phyloP scores from a whole-genome alignment of 495 filamentous ascomycete species.

The Aspergillus saccharolyticus region DNA sequence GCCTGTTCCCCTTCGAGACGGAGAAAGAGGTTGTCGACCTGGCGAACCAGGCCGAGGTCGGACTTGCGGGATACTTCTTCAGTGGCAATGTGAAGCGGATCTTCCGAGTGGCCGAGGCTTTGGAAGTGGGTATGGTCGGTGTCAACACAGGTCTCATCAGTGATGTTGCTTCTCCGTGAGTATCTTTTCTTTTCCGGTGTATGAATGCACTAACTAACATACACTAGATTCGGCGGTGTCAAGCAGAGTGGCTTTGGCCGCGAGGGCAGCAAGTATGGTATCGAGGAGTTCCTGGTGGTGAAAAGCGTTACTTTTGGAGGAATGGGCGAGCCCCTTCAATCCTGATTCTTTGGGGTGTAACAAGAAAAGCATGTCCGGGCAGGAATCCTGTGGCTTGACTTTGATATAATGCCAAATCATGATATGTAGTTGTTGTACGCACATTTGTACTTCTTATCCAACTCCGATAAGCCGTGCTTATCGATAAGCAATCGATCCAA shows the following conservation, averaged over 20 bases:
- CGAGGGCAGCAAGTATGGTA: slow-evolving; percentile 87
- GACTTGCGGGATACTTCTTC: slow-evolving; percentile 85
- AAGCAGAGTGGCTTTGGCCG: slow-evolving; percentile 90
- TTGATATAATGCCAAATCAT: too few relatives aligned
- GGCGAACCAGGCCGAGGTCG: slow-evolving; percentile 72
- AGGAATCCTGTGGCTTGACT: background rate
- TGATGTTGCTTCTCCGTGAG: slow-evolving; percentile 67
- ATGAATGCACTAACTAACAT: slow-evolving; percentile 12
- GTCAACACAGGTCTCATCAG: slow-evolving; percentile 81
- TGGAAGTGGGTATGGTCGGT: slow-evolving; percentile 88
- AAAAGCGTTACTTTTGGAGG: slow-evolving; percentile 88
- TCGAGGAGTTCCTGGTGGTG: slow-evolving; percentile 79
- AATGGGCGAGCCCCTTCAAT: slow-evolving; percentile 54
- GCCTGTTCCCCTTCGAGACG: slow-evolving; percentile 73
- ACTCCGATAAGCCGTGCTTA: too few relatives aligned
- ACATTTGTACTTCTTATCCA: too few relatives aligned
- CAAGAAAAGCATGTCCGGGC: background rate
- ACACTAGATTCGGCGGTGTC: slow-evolving; percentile 75
- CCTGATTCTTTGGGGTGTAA: slow-evolving; percentile 10
- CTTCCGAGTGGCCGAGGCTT: slow-evolving; percentile 71
- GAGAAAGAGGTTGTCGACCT: slow-evolving; percentile 80
- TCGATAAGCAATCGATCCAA: too few relatives aligned
- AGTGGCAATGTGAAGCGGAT: slow-evolving; percentile 67
- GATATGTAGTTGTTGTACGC: too few relatives aligned
- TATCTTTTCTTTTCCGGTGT: slow-evolving; percentile 7